Evolutionary conservation across 225 moss, liverwort and hornwort genomes (phyloP), one percentile per base, ranked within the genome.

Genomic region (Lunularia cruciata): DNA sequence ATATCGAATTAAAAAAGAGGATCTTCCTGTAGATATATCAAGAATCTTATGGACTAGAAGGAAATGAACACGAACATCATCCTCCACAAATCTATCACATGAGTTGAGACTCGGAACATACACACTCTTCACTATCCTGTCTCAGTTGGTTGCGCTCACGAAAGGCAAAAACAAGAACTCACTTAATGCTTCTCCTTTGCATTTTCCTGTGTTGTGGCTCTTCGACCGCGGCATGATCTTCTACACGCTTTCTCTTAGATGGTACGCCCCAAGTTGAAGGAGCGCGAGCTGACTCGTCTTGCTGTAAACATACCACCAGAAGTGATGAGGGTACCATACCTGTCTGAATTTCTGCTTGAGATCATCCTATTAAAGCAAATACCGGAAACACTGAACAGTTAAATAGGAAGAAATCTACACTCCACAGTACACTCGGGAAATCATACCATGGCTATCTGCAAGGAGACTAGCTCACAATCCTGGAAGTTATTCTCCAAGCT

Each of bases 181-280:
- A 92, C 95, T 77, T 69, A 77, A 86, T 77, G 78, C 83, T 90
- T 76, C 67, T 77, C 76, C 71, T 87, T 73, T 81, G 82, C 72
- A 84, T 86, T 83, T 95, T 95, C 76, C 92, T 82, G 78, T 95
- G 90, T 76, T 81, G 72, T 65, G 92, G 88, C 83, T 95, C 92
- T 61, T 81, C 84, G 65, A 76, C 74, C 35, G 82, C 77, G 61
- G 69, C 69, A 71, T 69, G 74, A 69, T 82, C 83, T 71, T 85
- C 87, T 62, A 27, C 69, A 39, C 40, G 34, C 22, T 69, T 69
- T 56, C 55, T 56, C 27, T 69, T 69, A 8, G 34, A 18, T 52
- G 67, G 36, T 20, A 22, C 33, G 33, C 20, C 53, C 49, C 49
- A 67, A 16, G 25, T 34, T 33, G 55, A 27, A 43, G 77, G 77